A percentile compares a stretch with the other conserved stretches of the same genome.
These are phyloP conservation scores for Phytophthora pistaciae DNA, from an alignment of 352 stramenopile species.

Conservation along the genomic window DNA sequence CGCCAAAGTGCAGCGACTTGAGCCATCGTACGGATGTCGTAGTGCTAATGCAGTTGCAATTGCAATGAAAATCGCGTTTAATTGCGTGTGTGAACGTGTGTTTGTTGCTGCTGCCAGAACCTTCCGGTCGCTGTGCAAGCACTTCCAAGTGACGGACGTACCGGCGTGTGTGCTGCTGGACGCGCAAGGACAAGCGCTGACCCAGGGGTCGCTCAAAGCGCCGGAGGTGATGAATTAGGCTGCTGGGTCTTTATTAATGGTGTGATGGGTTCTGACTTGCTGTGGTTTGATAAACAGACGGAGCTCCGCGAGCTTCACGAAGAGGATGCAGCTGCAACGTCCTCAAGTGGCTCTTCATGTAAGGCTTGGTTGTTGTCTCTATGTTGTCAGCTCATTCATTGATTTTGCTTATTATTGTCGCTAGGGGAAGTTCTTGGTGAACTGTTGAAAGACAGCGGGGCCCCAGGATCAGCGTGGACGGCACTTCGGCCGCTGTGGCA, in stretches of 20 bases:
- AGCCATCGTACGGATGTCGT: conserved; percentile 24
- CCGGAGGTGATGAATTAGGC: conserved; percentile 15
- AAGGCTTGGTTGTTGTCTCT: neutral
- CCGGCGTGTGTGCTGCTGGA: conserved; percentile 46
- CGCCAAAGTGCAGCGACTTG: conserved; percentile 26
- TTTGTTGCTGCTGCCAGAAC: conserved; percentile 22
- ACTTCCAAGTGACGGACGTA: conserved; percentile 50
- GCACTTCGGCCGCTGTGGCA: conserved; percentile 33
- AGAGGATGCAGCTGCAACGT: neutral
- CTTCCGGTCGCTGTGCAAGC: conserved; percentile 55
- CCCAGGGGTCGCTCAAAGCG: conserved; percentile 9
- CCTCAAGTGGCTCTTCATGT: conserved; percentile 19
- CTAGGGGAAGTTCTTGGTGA: conserved; percentile 33
- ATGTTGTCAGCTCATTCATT: neutral
- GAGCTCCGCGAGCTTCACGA: conserved; percentile 19
- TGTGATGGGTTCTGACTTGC: neutral
- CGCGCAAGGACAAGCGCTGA: conserved; percentile 25
- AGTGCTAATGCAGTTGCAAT: neutral
- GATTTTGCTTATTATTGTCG: neutral
- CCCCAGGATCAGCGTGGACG: conserved; percentile 13
- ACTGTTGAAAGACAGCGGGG: conserved; percentile 17
- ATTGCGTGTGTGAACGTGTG: neutral
- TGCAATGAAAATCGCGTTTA: neutral
- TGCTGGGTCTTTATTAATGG: neutral
- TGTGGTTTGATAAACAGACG: conserved; percentile 11